Conservation (phyloP, 495 filamentous ascomycete species). For the Penicillium turbatum region DNA sequence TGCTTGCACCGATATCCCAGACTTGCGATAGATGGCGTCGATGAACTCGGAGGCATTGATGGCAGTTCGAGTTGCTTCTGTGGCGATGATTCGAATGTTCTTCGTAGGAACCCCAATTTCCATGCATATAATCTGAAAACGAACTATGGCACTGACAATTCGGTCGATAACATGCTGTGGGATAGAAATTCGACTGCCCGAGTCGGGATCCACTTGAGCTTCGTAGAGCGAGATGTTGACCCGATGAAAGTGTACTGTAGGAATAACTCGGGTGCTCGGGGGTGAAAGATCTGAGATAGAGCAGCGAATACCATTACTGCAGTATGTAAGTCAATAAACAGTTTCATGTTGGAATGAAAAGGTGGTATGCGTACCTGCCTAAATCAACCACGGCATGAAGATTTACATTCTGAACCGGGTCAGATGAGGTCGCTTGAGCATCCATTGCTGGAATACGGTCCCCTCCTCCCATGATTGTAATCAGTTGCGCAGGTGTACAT, state of each 20-base stretch:
- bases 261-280: constrained; percentile 65
- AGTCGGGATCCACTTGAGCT: constrained; percentile 55
- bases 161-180: constrained; percentile 55
- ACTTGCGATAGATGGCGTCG: constrained; percentile 52
- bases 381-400: constrained; percentile 29
- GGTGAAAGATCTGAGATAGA: constrained; percentile 77
- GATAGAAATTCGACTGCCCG: constrained; percentile 52
- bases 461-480: constrained; percentile 18
- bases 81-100: constrained; percentile 74
- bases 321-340: not conserved
- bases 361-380: constrained; percentile 23
- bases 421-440: not conserved
- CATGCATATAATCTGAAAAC: constrained; percentile 69
- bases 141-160: constrained; percentile 60
- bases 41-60: constrained; percentile 68
- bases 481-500: not conserved
- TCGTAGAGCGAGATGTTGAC: constrained; percentile 86
- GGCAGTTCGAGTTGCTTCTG: constrained; percentile 82
- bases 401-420: constrained; percentile 10
- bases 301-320: constrained; percentile 91
- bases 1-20: constrained; percentile 64
- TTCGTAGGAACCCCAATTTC: constrained; percentile 59
- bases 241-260: constrained; percentile 72
- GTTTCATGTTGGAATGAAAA: not conserved
- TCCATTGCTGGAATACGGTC: constrained; percentile 1